A percentile compares a stretch with the other conserved stretches of the same genome.
Evolutionary conservation across 257 asterid species (phyloP).

Genomic region (Nicotiana otophora): DNA sequence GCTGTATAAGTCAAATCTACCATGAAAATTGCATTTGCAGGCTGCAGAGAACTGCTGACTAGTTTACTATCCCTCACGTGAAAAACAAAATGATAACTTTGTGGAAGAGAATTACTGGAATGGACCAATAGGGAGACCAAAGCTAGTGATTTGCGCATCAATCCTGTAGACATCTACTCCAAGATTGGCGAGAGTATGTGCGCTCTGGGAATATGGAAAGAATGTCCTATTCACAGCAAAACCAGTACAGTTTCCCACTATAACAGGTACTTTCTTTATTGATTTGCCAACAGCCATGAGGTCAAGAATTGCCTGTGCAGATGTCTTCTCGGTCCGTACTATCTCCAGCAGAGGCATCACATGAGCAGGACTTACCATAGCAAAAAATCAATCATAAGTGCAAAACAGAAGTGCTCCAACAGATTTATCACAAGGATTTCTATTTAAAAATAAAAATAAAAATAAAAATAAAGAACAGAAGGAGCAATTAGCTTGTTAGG

Average conservation of each 20-base stretch:
- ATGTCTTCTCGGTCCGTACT: conserved; percentile 79
- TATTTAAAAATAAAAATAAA: neutral
- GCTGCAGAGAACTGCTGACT: neutral
- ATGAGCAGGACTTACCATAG: conserved; percentile 86
- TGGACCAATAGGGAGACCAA: conserved; percentile 98
- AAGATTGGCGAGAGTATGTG: conserved; percentile 65
- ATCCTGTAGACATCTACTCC: conserved; percentile 94
- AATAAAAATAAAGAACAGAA: neutral
- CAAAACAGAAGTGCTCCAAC: neutral
- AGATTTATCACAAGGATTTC: neutral
- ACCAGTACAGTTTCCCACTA: conserved; percentile 95
- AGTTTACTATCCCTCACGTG: neutral
- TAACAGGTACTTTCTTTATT: conserved; percentile 92
- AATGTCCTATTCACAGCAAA: conserved; percentile 96
- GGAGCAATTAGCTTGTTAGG: conserved; percentile 1
- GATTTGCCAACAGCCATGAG: conserved; percentile 83
- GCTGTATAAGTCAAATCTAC: neutral
- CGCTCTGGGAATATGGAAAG: conserved; percentile 86
- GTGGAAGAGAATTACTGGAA: conserved; percentile 71
- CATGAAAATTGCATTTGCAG: neutral
- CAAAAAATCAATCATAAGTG: conserved; percentile 19
- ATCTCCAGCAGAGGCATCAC: conserved; percentile 97
- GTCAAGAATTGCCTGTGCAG: conserved; percentile 89
- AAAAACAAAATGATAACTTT: neutral
- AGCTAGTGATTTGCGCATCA: conserved; percentile 67